Percentiles rank a stretch among this genome's conserved stretches.
Evolutionary conservation across 768 basidiomycete genomes (phyloP).

Genomic region (Pholiota microspora): DNA sequence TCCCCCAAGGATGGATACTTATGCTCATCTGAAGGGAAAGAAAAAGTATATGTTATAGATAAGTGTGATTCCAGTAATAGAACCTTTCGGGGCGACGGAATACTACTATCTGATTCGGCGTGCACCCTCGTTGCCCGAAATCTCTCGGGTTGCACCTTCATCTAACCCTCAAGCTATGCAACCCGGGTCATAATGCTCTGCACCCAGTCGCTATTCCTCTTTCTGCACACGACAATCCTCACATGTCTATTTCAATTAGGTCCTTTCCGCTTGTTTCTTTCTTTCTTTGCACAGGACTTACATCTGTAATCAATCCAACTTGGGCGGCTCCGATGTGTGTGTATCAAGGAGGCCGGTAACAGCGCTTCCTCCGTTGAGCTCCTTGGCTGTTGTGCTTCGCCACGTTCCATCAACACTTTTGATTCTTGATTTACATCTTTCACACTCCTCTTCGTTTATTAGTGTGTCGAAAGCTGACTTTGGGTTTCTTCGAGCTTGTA

Average conservation of each 20-base stretch:
- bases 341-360: too few species aligned
- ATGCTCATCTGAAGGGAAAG: constrained; percentile 46
- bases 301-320: not conserved
- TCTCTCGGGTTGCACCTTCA: not conserved
- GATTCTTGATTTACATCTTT: not conserved
- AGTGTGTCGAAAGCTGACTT: not conserved
- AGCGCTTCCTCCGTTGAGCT: not conserved
- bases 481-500: not conserved
- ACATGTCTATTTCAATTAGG: not conserved
- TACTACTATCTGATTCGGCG: constrained; percentile 12
- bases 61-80: constrained; percentile 2
- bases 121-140: not conserved
- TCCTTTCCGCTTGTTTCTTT: not conserved
- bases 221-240: not conserved
- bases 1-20: constrained; percentile 52
- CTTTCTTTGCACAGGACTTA: not conserved
- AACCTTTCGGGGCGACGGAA: constrained; percentile 4
- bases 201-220: not conserved
- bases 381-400: constrained; percentile 9
- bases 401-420: constrained; percentile 7
- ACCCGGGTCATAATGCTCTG: not conserved
- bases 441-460: constrained; percentile 1
- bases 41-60: constrained; percentile 40
- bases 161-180: not conserved
- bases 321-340: constrained; percentile 9